Conservation (phyloP, 371 early-diverging fungal genomes). For the Apophysomyces variabilis region DNA sequence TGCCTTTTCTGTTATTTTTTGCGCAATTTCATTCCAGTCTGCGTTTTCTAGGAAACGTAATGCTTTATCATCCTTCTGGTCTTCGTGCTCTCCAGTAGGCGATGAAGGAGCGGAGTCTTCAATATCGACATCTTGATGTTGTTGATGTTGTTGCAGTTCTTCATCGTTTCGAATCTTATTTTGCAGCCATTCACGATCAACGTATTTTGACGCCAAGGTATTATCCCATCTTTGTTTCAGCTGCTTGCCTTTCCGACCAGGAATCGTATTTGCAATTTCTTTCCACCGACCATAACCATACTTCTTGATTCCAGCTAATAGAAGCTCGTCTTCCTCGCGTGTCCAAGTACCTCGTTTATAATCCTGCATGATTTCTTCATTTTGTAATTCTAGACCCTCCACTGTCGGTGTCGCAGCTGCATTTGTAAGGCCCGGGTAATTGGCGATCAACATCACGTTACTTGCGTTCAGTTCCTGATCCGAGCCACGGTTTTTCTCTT, state of each 20-base stretch:
- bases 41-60: constrained; percentile 21
- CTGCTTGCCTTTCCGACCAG: constrained; percentile 44
- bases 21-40: constrained; percentile 32
- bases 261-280: constrained; percentile 42
- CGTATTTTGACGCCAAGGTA: constrained; percentile 36
- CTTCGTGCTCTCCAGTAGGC: constrained; percentile 10
- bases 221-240: constrained; percentile 48
- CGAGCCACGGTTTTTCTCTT: neutral
- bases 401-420: constrained; percentile 6
- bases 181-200: constrained; percentile 39
- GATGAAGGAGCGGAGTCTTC: constrained; percentile 27
- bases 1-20: constrained; percentile 51
- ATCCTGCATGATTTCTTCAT: constrained; percentile 37
- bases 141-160: constrained; percentile 9
- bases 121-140: constrained; percentile 23
- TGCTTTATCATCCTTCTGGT: constrained; percentile 1
- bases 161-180: constrained; percentile 28
- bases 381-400: constrained; percentile 20
- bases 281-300: constrained; percentile 48
- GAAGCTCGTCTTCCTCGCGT: constrained; percentile 38
- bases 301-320: constrained; percentile 37
- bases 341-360: constrained; percentile 46
- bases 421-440: constrained; percentile 30
- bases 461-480: constrained; percentile 9
- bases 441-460: constrained; percentile 37